phyloP scores from a whole-genome alignment of 1,284 basidiomycete genomes.

The Xerocomus nothofagi region DNA sequence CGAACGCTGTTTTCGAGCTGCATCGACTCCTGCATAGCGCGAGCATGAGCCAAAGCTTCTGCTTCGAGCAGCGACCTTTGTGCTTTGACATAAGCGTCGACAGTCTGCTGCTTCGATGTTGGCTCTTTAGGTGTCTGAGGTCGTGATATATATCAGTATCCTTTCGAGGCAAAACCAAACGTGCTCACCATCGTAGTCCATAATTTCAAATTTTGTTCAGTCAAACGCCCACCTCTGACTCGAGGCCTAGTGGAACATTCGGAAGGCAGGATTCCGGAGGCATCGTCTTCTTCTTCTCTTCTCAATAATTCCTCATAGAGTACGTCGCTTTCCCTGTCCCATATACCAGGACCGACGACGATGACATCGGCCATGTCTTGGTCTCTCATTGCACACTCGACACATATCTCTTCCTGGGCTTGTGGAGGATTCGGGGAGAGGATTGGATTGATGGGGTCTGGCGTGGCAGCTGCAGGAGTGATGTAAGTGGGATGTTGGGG shows the following conservation, averaged over 20 bases:
- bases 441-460: conserved; percentile 58
- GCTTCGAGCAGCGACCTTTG: conserved; percentile 73
- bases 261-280: conserved; percentile 43
- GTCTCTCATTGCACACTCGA: conserved; percentile 99
- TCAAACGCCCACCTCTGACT: conserved; percentile 66
- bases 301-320: conserved; percentile 77
- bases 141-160: neutral
- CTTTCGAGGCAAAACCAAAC: conserved; percentile 12
- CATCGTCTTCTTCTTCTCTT: conserved; percentile 71
- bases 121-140: conserved; percentile 77
- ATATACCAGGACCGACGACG: conserved; percentile 82
- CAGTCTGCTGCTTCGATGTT: conserved; percentile 69
- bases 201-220: conserved; percentile 80
- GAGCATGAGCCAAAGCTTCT: conserved; percentile 70
- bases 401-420: conserved; percentile 80
- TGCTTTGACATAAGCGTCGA: conserved; percentile 68
- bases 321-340: conserved; percentile 90
- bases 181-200: conserved; percentile 81
- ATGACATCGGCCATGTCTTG: conserved; percentile 97
- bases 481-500: conserved; percentile 76
- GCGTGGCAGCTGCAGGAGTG: conserved; percentile 51
- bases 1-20: conserved; percentile 72
- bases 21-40: conserved; percentile 74
- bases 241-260: conserved; percentile 57
- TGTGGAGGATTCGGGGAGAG: conserved; percentile 50